phyloP scores from a whole-genome alignment of 805 yeast genomes.

The Saccharomycopsis babjevae region DNA sequence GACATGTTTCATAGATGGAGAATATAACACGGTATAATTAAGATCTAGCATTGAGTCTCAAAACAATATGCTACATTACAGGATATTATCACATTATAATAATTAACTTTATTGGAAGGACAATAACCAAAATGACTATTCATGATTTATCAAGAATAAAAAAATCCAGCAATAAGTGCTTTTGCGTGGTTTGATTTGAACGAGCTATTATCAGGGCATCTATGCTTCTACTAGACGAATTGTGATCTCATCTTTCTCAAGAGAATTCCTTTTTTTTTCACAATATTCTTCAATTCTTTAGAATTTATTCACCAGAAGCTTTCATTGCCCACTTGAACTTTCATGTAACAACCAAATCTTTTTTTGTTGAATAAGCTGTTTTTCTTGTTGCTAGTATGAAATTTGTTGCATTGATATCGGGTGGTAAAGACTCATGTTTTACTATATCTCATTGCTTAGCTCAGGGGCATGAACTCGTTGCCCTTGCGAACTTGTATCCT shows the following conservation, averaged over 20 bases:
- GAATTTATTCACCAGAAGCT: too few relatives aligned
- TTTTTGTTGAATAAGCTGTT: neutral
- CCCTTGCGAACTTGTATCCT: constrained; percentile 79
- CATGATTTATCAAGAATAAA: too few relatives aligned
- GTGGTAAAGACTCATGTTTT: constrained; percentile 93
- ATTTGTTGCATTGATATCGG: constrained; percentile 84
- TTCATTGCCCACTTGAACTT: too few relatives aligned
- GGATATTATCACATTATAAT: too few relatives aligned
- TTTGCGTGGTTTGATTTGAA: too few relatives aligned
- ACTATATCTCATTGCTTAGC: constrained; percentile 79
- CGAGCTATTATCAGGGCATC: neutral
- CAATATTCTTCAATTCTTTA: too few relatives aligned
- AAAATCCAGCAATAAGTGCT: too few relatives aligned
- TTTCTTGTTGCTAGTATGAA: constrained; percentile 44
- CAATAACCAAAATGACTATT: too few relatives aligned
- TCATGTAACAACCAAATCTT: neutral
- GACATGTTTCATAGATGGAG: neutral
- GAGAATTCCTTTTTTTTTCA: neutral
- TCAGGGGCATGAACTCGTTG: constrained; percentile 77
- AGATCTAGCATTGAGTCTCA: neutral
- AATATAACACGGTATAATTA: neutral
- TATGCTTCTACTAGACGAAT: neutral
- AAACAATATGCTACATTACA: neutral
- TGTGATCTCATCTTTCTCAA: neutral
- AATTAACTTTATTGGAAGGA: too few relatives aligned